These are phyloP conservation scores for Lasiodiplodia hormozganensis DNA, from an alignment of 2,329 filamentous ascomycete genomes.

Conservation along the genomic window DNA sequence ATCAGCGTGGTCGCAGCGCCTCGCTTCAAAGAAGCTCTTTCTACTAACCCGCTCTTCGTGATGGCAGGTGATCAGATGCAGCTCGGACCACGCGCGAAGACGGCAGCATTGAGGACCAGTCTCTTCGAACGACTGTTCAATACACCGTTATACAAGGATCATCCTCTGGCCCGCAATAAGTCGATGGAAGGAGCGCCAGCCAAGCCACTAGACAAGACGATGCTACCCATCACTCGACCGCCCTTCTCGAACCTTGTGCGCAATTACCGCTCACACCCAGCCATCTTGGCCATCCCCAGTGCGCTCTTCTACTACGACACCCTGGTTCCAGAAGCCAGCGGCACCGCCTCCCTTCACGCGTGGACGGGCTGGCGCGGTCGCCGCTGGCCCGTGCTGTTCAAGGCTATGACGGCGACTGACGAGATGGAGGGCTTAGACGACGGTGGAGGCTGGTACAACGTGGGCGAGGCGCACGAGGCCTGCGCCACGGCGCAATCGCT, in stretches of 20 bases:
- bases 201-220: conserved; percentile 39
- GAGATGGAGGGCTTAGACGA: conserved; percentile 48
- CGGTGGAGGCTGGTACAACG: conserved; percentile 49
- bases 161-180: conserved; percentile 49
- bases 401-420: conserved; percentile 46
- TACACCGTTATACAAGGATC: conserved; percentile 46
- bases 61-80: conserved; percentile 57
- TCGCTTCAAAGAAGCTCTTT: conserved; percentile 31
- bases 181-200: conserved; percentile 36
- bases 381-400: conserved; percentile 53
- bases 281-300: conserved; percentile 52
- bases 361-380: conserved; percentile 48
- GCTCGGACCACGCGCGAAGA: conserved; percentile 50
- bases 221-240: conserved; percentile 51
- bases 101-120: conserved; percentile 44
- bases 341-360: conserved; percentile 38
- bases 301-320: conserved; percentile 55
- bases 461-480: conserved; percentile 40
- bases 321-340: conserved; percentile 48
- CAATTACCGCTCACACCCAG: conserved; percentile 56
- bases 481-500: conserved; percentile 41
- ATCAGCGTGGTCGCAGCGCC: conserved; percentile 51
- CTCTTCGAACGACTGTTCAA: conserved; percentile 52
- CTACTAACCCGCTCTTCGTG: conserved; percentile 47
- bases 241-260: conserved; percentile 53